Conservation (phyloP, 139 green algal genomes). For the Chlorella sp. region DNA sequence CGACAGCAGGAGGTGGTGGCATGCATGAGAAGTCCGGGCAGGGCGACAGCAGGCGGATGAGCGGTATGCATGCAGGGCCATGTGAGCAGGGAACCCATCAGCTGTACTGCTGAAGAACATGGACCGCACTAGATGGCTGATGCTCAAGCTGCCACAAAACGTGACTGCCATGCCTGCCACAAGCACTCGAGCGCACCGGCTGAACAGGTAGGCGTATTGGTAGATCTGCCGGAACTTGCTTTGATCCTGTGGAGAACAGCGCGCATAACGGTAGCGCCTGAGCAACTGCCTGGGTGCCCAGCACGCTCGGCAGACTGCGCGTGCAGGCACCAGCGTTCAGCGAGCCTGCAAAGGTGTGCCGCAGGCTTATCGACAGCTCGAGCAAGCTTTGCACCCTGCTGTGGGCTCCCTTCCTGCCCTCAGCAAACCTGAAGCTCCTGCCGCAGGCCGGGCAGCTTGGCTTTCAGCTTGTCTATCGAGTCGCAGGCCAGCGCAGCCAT, state of each 20-base stretch:
- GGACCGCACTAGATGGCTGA: too few species aligned
- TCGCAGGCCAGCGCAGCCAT: slow-evolving; percentile 72
- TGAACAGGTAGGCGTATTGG: slow-evolving; percentile 85
- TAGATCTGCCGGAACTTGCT: slow-evolving; percentile 81
- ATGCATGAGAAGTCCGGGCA: background rate
- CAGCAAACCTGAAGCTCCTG: slow-evolving; percentile 46
- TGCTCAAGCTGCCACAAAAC: too few species aligned
- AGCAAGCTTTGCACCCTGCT: too few species aligned
- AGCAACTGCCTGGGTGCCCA: too few species aligned
- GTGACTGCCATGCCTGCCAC: too few species aligned
- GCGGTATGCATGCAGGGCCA: background rate
- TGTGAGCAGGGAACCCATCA: background rate
- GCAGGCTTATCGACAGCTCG: too few species aligned
- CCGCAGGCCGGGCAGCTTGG: slow-evolving; percentile 74
- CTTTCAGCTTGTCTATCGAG: slow-evolving; percentile 75
- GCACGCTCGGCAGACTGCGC: background rate
- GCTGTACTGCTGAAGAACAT: too few species aligned
- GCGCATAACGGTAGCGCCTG: background rate
- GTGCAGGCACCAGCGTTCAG: background rate
- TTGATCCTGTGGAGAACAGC: slow-evolving; percentile 47
- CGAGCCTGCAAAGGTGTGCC: background rate
- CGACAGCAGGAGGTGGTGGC: background rate
- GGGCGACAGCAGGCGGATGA: background rate
- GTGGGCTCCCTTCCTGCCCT: background rate
- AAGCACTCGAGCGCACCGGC: slow-evolving; percentile 25